These are phyloP conservation scores for Salix suchowensis DNA, from an alignment of 345 rosid genomes.

Conservation along the genomic window DNA sequence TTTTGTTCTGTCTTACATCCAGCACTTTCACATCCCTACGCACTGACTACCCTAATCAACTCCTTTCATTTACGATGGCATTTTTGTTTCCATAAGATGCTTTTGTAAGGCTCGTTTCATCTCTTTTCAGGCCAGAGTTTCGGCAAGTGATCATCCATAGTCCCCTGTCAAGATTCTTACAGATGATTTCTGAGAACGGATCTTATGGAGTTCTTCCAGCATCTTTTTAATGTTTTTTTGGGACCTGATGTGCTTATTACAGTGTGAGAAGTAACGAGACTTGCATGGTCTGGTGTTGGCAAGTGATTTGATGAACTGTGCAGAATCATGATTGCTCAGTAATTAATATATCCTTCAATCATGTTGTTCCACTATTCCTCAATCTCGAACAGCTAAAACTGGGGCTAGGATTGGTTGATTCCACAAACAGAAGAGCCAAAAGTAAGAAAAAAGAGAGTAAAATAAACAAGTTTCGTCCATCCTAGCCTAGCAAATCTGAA, in stretches of 20 bases:
- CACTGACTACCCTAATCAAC: not conserved
- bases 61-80: not conserved
- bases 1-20: constrained; percentile 1
- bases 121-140: constrained; percentile 1
- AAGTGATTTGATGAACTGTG: not conserved
- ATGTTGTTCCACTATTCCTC: constrained; percentile 17
- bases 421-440: constrained; percentile 22
- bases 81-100: not conserved
- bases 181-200: not conserved
- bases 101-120: not conserved
- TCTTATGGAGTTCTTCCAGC: not conserved
- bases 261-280: not conserved
- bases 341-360: constrained; percentile 11
- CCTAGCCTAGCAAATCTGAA: constrained; percentile 31
- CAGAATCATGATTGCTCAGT: not conserved
- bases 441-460: not conserved
- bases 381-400: constrained; percentile 15
- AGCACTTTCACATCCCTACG: not conserved
- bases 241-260: not conserved
- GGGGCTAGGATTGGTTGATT: constrained; percentile 18
- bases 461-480: not conserved
- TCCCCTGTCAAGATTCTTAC: not conserved
- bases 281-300: not conserved
- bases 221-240: not conserved
- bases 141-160: not conserved